phyloP scores from a whole-genome alignment of 345 rosid genomes.

The Draba incana region DNA sequence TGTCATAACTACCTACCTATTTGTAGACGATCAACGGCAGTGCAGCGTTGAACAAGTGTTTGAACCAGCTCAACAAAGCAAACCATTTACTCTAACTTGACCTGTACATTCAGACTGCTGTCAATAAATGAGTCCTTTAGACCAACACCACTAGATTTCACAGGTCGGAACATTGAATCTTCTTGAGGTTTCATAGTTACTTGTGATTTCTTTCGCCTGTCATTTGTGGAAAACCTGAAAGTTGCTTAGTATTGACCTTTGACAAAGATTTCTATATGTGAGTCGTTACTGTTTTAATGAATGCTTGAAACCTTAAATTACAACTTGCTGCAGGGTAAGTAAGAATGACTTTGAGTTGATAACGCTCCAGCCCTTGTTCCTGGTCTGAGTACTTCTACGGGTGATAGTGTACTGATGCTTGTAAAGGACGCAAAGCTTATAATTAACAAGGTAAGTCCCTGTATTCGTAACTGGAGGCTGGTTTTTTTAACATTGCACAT shows the following conservation, averaged over 20 bases:
- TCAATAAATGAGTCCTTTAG: slow-evolving; percentile 79
- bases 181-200: slow-evolving; percentile 35
- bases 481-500: slow-evolving; percentile 7
- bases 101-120: slow-evolving; percentile 57
- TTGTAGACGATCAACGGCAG: slow-evolving; percentile 91
- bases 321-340: slow-evolving; percentile 67
- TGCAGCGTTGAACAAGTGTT: slow-evolving; percentile 84
- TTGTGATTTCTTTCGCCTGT: slow-evolving; percentile 21
- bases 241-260: slow-evolving; percentile 12
- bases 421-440: slow-evolving; percentile 89
- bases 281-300: slow-evolving; percentile 15
- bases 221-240: slow-evolving; percentile 21
- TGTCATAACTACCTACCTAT: too few species aligned
- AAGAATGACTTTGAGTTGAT: slow-evolving; percentile 84
- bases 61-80: slow-evolving; percentile 84
- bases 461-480: slow-evolving; percentile 8
- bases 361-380: slow-evolving; percentile 92
- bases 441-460: slow-evolving; percentile 66
- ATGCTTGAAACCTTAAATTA: slow-evolving; percentile 21
- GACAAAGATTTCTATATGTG: neutral
- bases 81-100: slow-evolving; percentile 94
- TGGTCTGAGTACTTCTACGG: slow-evolving; percentile 82
- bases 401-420: slow-evolving; percentile 84
- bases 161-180: slow-evolving; percentile 53
- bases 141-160: slow-evolving; percentile 89